phyloP scores from a whole-genome alignment of 495 filamentous ascomycete genomes.

The Neurospora cerealis region DNA sequence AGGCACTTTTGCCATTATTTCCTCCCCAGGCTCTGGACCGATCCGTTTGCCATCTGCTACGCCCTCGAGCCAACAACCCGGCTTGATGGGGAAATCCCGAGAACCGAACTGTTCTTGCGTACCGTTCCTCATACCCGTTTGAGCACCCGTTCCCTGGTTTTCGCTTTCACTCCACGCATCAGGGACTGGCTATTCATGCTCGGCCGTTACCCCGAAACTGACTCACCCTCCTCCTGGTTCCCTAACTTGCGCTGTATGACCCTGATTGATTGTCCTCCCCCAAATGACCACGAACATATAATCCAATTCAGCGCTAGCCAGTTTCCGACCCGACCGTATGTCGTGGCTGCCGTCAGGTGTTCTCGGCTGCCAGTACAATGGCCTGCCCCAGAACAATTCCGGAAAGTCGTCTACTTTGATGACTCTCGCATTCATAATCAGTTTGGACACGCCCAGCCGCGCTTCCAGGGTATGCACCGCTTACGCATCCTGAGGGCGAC shows the following conservation, averaged over 20 bases:
- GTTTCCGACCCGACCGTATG: background rate
- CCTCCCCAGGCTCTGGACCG: constrained; percentile 37
- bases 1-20: constrained; percentile 32
- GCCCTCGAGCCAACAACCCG: background rate
- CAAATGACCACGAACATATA: constrained; percentile 15
- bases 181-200: background rate
- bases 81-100: background rate
- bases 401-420: constrained; percentile 33
- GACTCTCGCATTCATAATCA: constrained; percentile 29
- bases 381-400: constrained; percentile 20
- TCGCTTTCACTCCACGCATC: background rate
- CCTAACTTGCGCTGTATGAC: constrained; percentile 26
- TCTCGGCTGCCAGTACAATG: constrained; percentile 20
- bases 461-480: constrained; percentile 11
- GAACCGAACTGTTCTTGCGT: background rate
- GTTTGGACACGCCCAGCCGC: background rate
- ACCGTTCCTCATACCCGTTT: background rate
- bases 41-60: constrained; percentile 21
- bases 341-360: constrained; percentile 8
- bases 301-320: background rate
- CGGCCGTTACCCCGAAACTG: background rate
- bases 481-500: constrained; percentile 32
- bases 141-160: background rate
- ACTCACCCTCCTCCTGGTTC: constrained; percentile 8
- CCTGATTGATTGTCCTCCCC: constrained; percentile 17